Conservation (phyloP, 1,139 yeast species). For the Blastobotrys indianensis region DNA sequence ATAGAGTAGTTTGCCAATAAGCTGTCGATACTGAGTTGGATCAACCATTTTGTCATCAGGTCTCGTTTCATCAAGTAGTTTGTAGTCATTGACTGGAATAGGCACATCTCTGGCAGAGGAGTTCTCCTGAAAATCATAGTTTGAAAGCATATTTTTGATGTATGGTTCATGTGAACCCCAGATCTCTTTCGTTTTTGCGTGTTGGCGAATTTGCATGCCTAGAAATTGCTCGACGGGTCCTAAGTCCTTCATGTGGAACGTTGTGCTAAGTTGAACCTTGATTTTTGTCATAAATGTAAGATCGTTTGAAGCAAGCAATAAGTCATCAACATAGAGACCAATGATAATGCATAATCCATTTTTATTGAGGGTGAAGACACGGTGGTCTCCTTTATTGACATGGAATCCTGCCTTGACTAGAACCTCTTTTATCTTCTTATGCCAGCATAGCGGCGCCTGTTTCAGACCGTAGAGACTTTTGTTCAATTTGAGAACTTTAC, state of each 20-base stretch:
- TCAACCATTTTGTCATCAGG: no score
- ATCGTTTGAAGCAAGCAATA: neutral
- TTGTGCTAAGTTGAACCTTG: neutral
- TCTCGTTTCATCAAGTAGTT: no score
- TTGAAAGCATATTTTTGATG: neutral
- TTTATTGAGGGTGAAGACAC: no score
- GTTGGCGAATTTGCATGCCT: neutral
- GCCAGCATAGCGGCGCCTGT: slow-evolving; percentile 27
- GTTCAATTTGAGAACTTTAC: slow-evolving; percentile 16
- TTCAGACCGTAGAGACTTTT: slow-evolving; percentile 24
- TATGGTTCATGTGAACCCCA: neutral
- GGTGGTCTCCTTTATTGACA: no score
- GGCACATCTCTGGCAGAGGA: neutral
- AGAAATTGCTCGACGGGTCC: neutral
- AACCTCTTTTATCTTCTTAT: slow-evolving; percentile 7
- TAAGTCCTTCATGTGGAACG: neutral
- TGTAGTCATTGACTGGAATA: no score
- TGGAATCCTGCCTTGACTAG: no score
- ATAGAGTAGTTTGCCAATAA: no score
- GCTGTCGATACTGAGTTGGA: no score
- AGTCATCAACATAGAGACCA: neutral
- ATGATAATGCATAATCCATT: no score
- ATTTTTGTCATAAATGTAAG: neutral
- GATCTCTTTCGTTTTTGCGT: neutral
- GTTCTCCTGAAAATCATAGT: neutral